Base-by-base conservation (phyloP, 768 basidiomycete genomes). In the Boletus rubescentipes region DNA sequence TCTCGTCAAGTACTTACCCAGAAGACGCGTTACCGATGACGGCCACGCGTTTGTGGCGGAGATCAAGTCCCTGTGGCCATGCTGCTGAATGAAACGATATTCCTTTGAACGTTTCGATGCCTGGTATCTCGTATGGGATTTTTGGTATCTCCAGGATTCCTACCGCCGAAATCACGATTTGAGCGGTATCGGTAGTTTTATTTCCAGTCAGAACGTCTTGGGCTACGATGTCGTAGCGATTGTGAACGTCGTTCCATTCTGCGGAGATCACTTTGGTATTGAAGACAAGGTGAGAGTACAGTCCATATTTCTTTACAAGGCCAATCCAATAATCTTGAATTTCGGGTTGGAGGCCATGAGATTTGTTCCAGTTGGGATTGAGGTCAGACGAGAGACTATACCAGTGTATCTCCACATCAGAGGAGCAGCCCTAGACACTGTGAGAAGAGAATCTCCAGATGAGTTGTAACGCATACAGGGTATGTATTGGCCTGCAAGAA, bases 11-110 rank as follows among this genome's bases (percentile, higher is more conserved):
- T 62, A 84, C n/a, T n/a, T n/a, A n/a, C 77, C 79, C 86, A 32
- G 82, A 84, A 51, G 83, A 85, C 1, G 84, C 86, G 64, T 84
- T 87, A 39, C 86, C 85, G 58, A 87, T 78, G 14, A 69, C 57
- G 16, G 54, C 75, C 20, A 77, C 64, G 21, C 61, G 59, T 62
- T 82, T 83, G 8, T 72, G 72, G 9, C 61, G 61, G 21, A 85
- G 66, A 11, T 75, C 67, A 5, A 75, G 68, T 9, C 68, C 67
- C 2, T 65, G 49, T 29, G 75, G 61, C 82, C 84, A 86, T 15
- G 70, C 58, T 9, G 80, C 78, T 6, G 81, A 79, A 64, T 85
- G 84, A 54, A 82, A 85, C 38, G 73, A 63, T 6, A 62, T 45
- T 1, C 85, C 84, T 46, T 76, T 68, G 66, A 84, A 85, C 4